Evolutionary conservation across 2,329 filamentous ascomycete genomes (phyloP), one percentile per base, ranked within the genome.

Genomic region (Parascedosporium putredinis): DNA sequence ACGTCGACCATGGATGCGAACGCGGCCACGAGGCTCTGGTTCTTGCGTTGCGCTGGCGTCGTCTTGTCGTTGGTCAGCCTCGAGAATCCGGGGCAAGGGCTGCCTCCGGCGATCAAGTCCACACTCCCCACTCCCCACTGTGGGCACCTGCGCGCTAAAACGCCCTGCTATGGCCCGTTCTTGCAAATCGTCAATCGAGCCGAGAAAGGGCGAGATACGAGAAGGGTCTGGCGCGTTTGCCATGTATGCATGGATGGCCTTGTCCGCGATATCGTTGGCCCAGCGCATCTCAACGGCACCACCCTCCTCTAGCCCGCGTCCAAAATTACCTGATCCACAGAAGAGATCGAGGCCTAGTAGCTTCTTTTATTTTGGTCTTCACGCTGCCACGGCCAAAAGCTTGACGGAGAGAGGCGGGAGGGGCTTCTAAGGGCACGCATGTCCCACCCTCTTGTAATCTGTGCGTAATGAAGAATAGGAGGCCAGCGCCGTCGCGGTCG

Each of bases 71-170:
- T 56, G 4, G 90, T 90, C 1, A 87, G 62, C 0, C 55, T 49
- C 0, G 85, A 89, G 57, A 88, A 93, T 0, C 84, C 87, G 14
- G 83, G 85, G 55, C 88, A 94, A 0, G 88, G 88, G 47, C 79
- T 86, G 0, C 88, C 88, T 1, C 78, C 87, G 1, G 76, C 77
- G 7, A 91, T 78, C 25, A 88, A 74, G 9, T 86, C 76, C 0
- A 91, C 76, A 1, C 81, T 69, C 1, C 83, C 84, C 1, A 83
- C 70, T 1, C 55, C n/a, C n/a, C n/a, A n/a, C n/a, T n/a, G n/a
- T 57, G 0, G 84, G 81, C 4, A 86, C 70, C 0, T 68, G 62
- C 1, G 58, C 52, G 0, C 66, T 59, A n/a, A 67, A 67, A 3
- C 67, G 59, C 0, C 79, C 83, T 3, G 64, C 50, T 1, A 89